Evolutionary conservation across 805 yeast species (phyloP).

Genomic region (Barnettozyma vustinii): DNA sequence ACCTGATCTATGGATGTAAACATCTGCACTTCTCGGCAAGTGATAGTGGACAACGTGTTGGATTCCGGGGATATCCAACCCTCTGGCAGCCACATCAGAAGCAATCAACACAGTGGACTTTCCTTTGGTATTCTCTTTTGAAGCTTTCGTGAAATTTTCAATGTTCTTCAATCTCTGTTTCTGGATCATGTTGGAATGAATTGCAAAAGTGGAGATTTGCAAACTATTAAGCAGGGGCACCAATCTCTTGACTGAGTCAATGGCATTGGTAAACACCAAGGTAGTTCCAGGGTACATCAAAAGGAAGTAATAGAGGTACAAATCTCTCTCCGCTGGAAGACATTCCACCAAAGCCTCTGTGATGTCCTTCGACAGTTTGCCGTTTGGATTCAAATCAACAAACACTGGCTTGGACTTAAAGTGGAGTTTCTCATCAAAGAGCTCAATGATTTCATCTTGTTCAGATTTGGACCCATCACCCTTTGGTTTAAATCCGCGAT

Average conservation of each 20-base stretch:
- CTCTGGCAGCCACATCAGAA: slow-evolving; percentile 98
- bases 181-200: slow-evolving; percentile 93
- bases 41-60: slow-evolving; percentile 96
- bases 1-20: slow-evolving; percentile 93
- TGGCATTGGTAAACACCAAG: slow-evolving; percentile 89
- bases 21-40: slow-evolving; percentile 89
- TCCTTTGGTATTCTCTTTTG: slow-evolving; percentile 31
- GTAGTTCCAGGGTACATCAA: slow-evolving; percentile 85
- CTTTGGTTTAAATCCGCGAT: slow-evolving; percentile 29
- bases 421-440: slow-evolving; percentile 63
- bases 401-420: slow-evolving; percentile 68
- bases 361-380: slow-evolving; percentile 66
- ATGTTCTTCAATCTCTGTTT: slow-evolving; percentile 83
- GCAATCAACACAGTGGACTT: slow-evolving; percentile 72
- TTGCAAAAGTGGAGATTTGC: slow-evolving; percentile 61
- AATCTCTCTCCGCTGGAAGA: slow-evolving; percentile 83
- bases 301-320: slow-evolving; percentile 82
- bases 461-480: slow-evolving; percentile 29
- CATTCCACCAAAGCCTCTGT: slow-evolving; percentile 90
- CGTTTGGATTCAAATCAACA: slow-evolving; percentile 83
- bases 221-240: slow-evolving; percentile 70
- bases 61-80: slow-evolving; percentile 85
- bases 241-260: slow-evolving; percentile 86
- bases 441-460: slow-evolving; percentile 54
- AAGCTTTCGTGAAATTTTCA: slow-evolving; percentile 67